Base-by-base conservation (phyloP, 73 alveolate species). In the Urostyla sp. region DNA sequence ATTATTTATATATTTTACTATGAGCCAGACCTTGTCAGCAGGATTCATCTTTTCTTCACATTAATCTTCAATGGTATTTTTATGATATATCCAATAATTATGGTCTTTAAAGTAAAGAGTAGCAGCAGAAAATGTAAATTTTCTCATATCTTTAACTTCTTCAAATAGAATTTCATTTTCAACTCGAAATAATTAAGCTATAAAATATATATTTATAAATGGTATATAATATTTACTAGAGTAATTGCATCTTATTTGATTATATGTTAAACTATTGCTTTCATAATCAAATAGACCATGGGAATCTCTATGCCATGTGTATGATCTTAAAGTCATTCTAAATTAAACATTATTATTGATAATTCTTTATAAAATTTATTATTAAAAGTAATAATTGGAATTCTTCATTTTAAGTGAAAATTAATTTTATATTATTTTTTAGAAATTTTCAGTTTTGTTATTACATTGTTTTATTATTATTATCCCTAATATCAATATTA, bases 221-320 rank as follows among this genome's bases (percentile, higher is more conserved):
- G 52, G 6, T 45, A 21, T 21, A 20, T 15, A 1, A 31, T 21
- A 66, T 27, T 40, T 66, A 69, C 83, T 28, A 2, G 83, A 69
- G 40, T 23, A 69, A 32, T 69, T 69, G 60, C 83, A 69, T 30
- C 69, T 69, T 32, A 55, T 37, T 37, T 57, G 55, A 32, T 79
- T 84, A 31, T 78, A 77, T 34, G 84, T 81, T 30, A 87, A 54
- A 53, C 58, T 79, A 63, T 92, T 92, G 67, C 88, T 91, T 84
- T 93, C 98, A 77, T 91, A 93, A 57, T 93, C 98, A 56, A 93
- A 93, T 50, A 93, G 72, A 0, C 95, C 96, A 75, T 93, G 98
- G 32, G 94, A 80, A 54, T 93, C 98, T 43, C 95, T 72, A 48
- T 46, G 67, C 97, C 98, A 93, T 20, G 98, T 93, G 31, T 48